Evolutionary conservation across 2,329 filamentous ascomycete genomes (phyloP).

Genomic region (Pseudogymnoascus sp.): DNA sequence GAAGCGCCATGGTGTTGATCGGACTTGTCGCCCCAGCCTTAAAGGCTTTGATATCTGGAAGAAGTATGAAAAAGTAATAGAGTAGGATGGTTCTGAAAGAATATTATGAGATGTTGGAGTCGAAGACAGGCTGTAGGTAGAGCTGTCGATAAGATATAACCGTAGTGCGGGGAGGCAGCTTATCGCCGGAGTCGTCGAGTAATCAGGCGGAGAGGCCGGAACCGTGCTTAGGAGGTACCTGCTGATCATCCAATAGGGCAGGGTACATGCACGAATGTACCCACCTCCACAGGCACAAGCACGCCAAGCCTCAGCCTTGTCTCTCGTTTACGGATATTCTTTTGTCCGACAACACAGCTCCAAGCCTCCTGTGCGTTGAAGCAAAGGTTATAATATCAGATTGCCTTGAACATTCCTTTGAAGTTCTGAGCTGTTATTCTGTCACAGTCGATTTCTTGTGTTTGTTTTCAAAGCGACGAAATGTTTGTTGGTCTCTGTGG

Average conservation of each 20-base stretch:
- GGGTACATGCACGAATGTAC: background rate
- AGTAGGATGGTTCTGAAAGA: background rate
- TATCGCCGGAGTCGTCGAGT: conserved; percentile 10
- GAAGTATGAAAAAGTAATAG: background rate
- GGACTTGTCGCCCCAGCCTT: conserved; percentile 5
- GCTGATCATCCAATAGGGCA: conserved; percentile 9
- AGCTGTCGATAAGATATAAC: conserved; percentile 8
- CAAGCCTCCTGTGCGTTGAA: background rate
- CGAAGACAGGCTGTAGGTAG: background rate
- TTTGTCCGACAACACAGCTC: conserved; percentile 4
- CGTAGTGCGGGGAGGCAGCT: conserved; percentile 1
- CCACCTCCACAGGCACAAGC: conserved; percentile 7
- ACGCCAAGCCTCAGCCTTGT: conserved; percentile 10
- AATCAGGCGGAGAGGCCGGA: conserved; percentile 8
- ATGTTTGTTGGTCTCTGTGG: conserved; percentile 78
- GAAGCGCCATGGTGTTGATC: conserved; percentile 38
- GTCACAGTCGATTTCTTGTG: background rate
- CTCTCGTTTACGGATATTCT: background rate
- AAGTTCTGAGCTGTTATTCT: conserved; percentile 3
- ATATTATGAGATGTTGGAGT: background rate
- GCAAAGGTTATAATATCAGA: background rate
- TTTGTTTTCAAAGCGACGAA: conserved; percentile 19
- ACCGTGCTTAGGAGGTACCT: conserved; percentile 6
- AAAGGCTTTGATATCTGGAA: background rate
- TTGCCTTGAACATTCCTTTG: background rate